Percentiles rank a stretch among this genome's conserved stretches.
These are phyloP conservation scores for Aureobasidium pullulans DNA, from an alignment of 2,329 filamentous ascomycete species.

Conservation along the genomic window DNA sequence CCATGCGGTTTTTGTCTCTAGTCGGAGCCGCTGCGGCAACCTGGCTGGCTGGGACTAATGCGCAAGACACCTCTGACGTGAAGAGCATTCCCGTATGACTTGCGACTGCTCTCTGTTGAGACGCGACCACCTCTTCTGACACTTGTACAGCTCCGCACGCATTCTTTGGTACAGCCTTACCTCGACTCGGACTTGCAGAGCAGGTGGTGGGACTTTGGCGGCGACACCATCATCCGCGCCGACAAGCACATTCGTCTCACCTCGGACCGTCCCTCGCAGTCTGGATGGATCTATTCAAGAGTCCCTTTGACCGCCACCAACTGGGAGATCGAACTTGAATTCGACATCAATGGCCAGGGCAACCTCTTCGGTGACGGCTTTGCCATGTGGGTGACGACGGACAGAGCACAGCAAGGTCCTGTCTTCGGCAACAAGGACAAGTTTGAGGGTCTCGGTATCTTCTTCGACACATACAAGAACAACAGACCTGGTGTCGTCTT, in stretches of 20 bases:
- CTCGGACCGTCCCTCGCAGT: constrained; percentile 81
- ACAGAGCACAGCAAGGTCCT: constrained; percentile 69
- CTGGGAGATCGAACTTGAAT: constrained; percentile 96
- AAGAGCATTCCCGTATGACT: constrained; percentile 24
- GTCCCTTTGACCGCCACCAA: constrained; percentile 95
- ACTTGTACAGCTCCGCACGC: constrained; percentile 24
- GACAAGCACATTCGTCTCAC: constrained; percentile 85
- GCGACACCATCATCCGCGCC: constrained; percentile 76
- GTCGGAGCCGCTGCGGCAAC: constrained; percentile 23
- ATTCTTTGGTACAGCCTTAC: constrained; percentile 61
- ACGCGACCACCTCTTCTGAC: neutral
- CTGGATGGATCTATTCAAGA: constrained; percentile 88
- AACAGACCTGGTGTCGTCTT: constrained; percentile 93
- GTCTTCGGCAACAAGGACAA: constrained; percentile 85
- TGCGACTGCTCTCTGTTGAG: neutral
- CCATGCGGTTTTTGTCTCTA: constrained; percentile 12
- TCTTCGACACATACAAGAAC: constrained; percentile 99
- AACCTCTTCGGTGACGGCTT: constrained; percentile 93
- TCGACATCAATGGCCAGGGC: constrained; percentile 83
- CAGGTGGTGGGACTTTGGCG: constrained; percentile 98
- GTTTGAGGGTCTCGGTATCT: constrained; percentile 91
- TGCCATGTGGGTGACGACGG: constrained; percentile 95
- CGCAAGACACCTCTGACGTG: constrained; percentile 24
- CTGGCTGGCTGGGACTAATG: constrained; percentile 20
- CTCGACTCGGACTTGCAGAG: constrained; percentile 97